Percentiles rank a stretch among this genome's conserved stretches.
Evolutionary conservation across 2,329 filamentous ascomycete species (phyloP).

Genomic region (Fusarium devonianum): DNA sequence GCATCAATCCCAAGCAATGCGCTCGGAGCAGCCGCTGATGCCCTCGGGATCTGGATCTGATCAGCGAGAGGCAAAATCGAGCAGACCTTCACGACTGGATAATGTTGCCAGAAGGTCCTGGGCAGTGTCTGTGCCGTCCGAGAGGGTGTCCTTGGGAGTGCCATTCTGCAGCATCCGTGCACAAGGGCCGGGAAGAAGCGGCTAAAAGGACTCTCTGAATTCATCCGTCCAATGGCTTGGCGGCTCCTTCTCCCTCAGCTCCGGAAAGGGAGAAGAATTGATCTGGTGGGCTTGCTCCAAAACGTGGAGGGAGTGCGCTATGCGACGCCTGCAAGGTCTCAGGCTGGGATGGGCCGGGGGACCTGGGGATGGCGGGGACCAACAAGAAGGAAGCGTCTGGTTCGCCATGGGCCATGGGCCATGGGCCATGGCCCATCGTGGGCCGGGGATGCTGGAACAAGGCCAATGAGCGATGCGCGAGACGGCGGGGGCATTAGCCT

Average conservation of each 20-base stretch:
- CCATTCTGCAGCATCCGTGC: conserved; percentile 13
- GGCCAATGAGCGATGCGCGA: background rate
- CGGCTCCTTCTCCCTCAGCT: conserved; percentile 15
- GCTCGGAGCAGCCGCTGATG: background rate
- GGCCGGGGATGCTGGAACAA: background rate
- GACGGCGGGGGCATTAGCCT: conserved; percentile 5
- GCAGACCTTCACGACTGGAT: conserved; percentile 7
- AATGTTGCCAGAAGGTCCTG: conserved; percentile 1
- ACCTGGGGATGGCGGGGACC: conserved; percentile 22
- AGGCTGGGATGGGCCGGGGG: conserved; percentile 21
- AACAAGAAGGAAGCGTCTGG: background rate
- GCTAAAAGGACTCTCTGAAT: no score
- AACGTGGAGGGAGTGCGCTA: conserved; percentile 28
- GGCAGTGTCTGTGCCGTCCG: background rate
- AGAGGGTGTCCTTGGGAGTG: no score
- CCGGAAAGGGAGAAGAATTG: conserved; percentile 21
- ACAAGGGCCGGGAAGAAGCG: conserved; percentile 31
- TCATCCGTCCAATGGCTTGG: conserved; percentile 36
- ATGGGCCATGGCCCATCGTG: no score
- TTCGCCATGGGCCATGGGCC: no score
- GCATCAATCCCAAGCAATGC: no score
- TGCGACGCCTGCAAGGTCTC: conserved; percentile 6
- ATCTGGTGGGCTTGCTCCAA: conserved; percentile 22
- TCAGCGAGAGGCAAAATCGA: background rate
- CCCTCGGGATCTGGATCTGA: conserved; percentile 3